A percentile compares a stretch with the other conserved stretches of the same genome.
These are phyloP conservation scores for Clathrus columnatus DNA, from an alignment of 768 basidiomycete species.

Conservation along the genomic window DNA sequence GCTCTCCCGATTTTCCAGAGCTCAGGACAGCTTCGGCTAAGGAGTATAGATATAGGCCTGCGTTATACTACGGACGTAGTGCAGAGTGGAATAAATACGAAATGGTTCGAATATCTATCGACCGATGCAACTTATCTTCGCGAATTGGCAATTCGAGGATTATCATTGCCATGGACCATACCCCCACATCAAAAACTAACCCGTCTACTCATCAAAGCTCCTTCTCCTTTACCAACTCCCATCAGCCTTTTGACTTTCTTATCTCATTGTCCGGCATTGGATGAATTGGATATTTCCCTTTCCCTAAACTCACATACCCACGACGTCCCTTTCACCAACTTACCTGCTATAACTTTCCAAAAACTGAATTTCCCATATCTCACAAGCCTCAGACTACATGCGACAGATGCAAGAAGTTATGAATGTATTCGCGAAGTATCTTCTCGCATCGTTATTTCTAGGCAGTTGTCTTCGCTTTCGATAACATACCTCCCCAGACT, in stretches of 20 bases:
- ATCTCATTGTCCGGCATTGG: neutral
- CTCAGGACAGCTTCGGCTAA: neutral
- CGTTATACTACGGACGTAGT: too few relatives aligned
- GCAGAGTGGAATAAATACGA: neutral
- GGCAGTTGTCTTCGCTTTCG: too few relatives aligned
- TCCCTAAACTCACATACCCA: neutral
- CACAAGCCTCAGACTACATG: neutral
- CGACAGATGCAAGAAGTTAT: neutral
- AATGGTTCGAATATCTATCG: neutral
- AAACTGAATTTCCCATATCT: neutral
- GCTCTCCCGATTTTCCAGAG: neutral
- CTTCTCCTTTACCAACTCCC: too few relatives aligned
- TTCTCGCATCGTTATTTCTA: too few relatives aligned
- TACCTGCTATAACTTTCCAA: too few relatives aligned
- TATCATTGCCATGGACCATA: neutral
- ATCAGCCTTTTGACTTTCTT: neutral
- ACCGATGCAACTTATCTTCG: neutral
- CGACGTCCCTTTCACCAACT: too few relatives aligned
- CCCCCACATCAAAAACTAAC: neutral
- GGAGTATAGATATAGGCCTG: neutral
- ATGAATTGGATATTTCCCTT: neutral
- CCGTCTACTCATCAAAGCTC: neutral
- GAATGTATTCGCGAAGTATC: neutral
- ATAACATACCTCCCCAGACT: too few relatives aligned
- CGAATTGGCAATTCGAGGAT: neutral